phyloP scores from a whole-genome alignment of 1,139 yeast genomes.

The Diutina neorugosa region DNA sequence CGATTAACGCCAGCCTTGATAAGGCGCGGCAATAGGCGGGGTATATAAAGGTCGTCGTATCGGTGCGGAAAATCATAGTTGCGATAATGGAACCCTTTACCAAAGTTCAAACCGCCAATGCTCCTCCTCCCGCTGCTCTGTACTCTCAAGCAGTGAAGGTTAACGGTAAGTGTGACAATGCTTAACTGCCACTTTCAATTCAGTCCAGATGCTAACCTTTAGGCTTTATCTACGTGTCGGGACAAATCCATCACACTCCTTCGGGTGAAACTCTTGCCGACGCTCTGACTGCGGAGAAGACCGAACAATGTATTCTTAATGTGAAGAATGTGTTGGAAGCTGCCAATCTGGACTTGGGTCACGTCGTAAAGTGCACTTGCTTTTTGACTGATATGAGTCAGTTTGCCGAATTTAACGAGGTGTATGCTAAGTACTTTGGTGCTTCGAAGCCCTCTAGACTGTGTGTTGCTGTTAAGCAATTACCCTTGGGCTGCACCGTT shows the following conservation, averaged over 20 bases:
- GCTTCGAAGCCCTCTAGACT: constrained; percentile 91
- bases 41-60: background rate
- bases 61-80: background rate
- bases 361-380: constrained; percentile 74
- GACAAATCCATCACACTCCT: constrained; percentile 86
- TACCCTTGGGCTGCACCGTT: constrained; percentile 74
- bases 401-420: constrained; percentile 72
- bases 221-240: constrained; percentile 83
- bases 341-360: constrained; percentile 69
- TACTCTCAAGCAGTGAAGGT: constrained; percentile 91
- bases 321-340: constrained; percentile 67
- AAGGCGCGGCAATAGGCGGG: no score
- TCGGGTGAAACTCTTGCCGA: constrained; percentile 51
- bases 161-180: constrained; percentile 37
- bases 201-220: background rate
- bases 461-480: constrained; percentile 80
- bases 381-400: constrained; percentile 81
- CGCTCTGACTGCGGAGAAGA: constrained; percentile 56
- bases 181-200: background rate
- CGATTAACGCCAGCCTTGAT: no score
- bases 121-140: constrained; percentile 94
- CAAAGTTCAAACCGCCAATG: constrained; percentile 26
- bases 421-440: constrained; percentile 69
- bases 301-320: constrained; percentile 77
- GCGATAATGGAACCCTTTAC: background rate